Evolutionary conservation across 2,329 filamentous ascomycete genomes (phyloP).

Genomic region (Aspergillus quadrilineatus): DNA sequence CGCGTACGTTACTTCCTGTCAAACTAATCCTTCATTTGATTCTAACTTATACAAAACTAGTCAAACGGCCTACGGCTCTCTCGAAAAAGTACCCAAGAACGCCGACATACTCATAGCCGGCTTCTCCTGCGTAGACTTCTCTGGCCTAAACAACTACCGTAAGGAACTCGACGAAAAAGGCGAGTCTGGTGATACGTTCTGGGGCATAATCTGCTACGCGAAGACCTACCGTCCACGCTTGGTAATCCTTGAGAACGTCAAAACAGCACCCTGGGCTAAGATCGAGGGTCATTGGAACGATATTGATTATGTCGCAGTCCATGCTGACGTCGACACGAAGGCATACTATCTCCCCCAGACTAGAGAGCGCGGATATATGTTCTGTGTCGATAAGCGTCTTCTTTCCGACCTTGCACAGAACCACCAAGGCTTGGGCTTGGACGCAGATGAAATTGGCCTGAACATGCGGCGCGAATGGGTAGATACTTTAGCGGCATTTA

Average conservation of each 20-base stretch:
- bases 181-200: slow-evolving; percentile 66
- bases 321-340: slow-evolving; percentile 63
- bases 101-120: slow-evolving; percentile 69
- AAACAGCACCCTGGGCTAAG: slow-evolving; percentile 57
- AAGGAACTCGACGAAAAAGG: slow-evolving; percentile 56
- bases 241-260: slow-evolving; percentile 72
- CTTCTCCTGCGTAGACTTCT: slow-evolving; percentile 75
- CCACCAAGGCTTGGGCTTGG: not conserved
- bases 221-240: slow-evolving; percentile 58
- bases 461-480: slow-evolving; percentile 38
- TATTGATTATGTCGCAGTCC: slow-evolving; percentile 57
- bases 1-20: slow-evolving; percentile 45
- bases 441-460: too few relatives aligned
- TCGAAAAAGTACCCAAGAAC: slow-evolving; percentile 54
- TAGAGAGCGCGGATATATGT: slow-evolving; percentile 58
- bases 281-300: slow-evolving; percentile 48
- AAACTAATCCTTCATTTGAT: not conserved
- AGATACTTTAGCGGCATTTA: slow-evolving; percentile 46
- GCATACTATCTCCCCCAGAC: slow-evolving; percentile 73
- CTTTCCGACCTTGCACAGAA: slow-evolving; percentile 6
- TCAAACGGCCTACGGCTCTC: slow-evolving; percentile 66
- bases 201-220: slow-evolving; percentile 60
- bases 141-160: slow-evolving; percentile 59
- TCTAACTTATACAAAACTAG: slow-evolving; percentile 32
- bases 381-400: slow-evolving; percentile 51